phyloP scores from a whole-genome alignment of 169 alveolate species.

The Eimeria tenella region DNA sequence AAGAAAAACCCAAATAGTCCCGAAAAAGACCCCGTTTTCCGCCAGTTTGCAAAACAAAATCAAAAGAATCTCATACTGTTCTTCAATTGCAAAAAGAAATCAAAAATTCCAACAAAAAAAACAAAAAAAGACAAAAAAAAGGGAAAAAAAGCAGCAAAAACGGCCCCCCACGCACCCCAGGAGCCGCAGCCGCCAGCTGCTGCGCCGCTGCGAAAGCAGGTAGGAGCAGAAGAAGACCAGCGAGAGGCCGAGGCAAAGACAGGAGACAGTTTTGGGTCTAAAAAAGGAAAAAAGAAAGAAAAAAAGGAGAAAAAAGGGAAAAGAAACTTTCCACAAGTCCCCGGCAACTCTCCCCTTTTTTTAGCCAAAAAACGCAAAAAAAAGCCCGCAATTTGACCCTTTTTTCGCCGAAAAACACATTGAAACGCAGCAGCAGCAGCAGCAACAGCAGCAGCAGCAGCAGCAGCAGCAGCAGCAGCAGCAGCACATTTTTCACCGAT shows the following conservation, averaged over 20 bases:
- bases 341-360: no score
- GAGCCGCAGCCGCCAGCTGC: not conserved
- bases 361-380: no score
- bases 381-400: no score
- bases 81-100: not conserved
- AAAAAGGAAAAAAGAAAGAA: no score
- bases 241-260: not conserved
- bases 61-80: not conserved
- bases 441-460: no score
- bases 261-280: slow-evolving; percentile 51
- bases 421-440: no score
- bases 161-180: not conserved
- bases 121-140: not conserved
- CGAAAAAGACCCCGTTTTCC: not conserved
- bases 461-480: no score
- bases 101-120: not conserved
- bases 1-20: not conserved
- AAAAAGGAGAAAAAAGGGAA: no score
- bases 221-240: no score
- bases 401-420: no score
- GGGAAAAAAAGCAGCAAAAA: not conserved
- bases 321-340: no score
- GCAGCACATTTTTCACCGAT: no score
- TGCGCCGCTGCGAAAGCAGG: slow-evolving; percentile 43
- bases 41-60: not conserved